Base-by-base conservation (phyloP, 2,329 filamentous ascomycete genomes). In the Diaporthe citrichinensis region DNA sequence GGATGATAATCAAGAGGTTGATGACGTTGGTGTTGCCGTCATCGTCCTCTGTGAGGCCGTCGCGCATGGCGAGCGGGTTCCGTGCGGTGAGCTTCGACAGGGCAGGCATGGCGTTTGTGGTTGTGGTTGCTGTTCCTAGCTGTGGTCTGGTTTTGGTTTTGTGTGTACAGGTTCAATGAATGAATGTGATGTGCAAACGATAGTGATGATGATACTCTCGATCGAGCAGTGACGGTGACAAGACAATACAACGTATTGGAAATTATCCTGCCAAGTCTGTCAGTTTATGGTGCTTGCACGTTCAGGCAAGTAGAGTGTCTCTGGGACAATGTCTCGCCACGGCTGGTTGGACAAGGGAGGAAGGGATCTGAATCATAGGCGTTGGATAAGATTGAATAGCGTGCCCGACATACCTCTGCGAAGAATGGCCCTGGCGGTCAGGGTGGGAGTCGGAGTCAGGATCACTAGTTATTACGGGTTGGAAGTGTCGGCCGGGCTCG, bases 1-100 rank as follows among this genome's bases (percentile, higher is more conserved):
- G 88, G 73, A 98, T 90, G 75, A 91, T 90, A 80, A 98, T 94
- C 82, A 98, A 87, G 58, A 98, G 90, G 82, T 95, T 92, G 83
- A 96, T 88, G 86, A 94, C 51, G 59, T 41, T 71, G 73, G 49
- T 25, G 69, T 59, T 75, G 69, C 69, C 76, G 3, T 44, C 28
- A 34, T 76, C 55, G 14, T 69, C 61, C 44, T 36, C 73, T 76
- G 85, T 23, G 7, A 69, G 46, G 25, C 9, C 65, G 49, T 69
- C 85, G 79, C 91, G 90, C 81, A 85, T 84, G 79, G 89, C 86
- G 78, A 93, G 80, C 75, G 82, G 79, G 83, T 83, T 82, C 77
- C 86, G 85, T 79, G 84, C 80, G 72, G 85, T 74, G 76, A 86
- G 77, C 71, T 79, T 82, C 76, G 80, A 83, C 79, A 86, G 81